Conservation (phyloP, 257 asterid species). For the Nicotiana otophora region DNA sequence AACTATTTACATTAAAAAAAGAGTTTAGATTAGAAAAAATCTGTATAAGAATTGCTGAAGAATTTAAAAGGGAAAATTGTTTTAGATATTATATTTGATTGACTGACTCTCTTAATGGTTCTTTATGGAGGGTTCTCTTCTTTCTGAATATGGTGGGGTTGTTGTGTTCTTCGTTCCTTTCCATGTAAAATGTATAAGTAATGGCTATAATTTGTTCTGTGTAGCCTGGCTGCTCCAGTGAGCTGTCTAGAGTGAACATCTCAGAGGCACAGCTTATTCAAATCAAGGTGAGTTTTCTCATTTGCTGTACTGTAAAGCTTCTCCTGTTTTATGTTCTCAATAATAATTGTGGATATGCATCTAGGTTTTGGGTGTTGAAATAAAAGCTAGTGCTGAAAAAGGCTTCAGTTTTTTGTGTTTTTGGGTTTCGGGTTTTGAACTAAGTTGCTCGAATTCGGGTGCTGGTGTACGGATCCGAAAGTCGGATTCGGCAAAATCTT, state of each 20-base stretch:
- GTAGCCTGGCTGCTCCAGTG: slow-evolving; percentile 98
- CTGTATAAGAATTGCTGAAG: neutral
- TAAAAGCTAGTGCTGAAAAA: neutral
- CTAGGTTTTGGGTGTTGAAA: slow-evolving; percentile 2
- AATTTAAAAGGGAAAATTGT: neutral
- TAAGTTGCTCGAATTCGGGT: no score
- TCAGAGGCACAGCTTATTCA: slow-evolving; percentile 76
- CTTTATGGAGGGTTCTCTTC: neutral
- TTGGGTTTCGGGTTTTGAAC: neutral
- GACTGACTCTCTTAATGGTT: neutral
- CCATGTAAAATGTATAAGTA: neutral
- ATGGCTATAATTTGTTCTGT: neutral
- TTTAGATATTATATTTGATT: neutral
- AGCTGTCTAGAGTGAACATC: slow-evolving; percentile 54
- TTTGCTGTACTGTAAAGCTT: neutral
- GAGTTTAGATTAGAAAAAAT: neutral
- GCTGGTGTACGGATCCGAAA: no score
- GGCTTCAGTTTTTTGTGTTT: neutral
- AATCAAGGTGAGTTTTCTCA: slow-evolving; percentile 53
- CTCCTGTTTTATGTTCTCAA: neutral
- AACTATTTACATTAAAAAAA: neutral
- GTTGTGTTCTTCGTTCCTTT: neutral
- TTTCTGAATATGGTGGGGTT: neutral
- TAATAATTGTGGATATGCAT: neutral
- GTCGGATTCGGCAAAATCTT: no score